Evolutionary conservation across 257 asterid species (phyloP), one percentile per base, ranked within the genome.

Genomic region (Galeopsis tetrahit): DNA sequence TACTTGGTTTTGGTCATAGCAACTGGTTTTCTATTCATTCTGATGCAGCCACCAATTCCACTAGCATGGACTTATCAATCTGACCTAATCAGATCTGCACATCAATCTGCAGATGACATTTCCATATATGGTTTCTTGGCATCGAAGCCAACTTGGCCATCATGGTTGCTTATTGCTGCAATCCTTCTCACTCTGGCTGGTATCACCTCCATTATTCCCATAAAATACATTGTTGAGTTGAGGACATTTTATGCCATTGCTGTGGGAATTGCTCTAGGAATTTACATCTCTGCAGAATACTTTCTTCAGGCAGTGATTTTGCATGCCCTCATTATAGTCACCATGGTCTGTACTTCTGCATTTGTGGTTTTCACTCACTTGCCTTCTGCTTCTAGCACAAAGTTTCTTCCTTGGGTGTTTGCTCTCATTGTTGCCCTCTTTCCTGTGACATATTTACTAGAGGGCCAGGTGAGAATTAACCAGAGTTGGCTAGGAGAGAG

Each of bases 351-450:
- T 73, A 81, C 96, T 57, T 90, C 91, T 3, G 82, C 90, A 55
- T 95, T 95, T 58, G 97, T 92, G 73, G 96, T 95, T 80, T 92
- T 95, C 88, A 88, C 99, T 56, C 98, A 90, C 73, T 81, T 95
- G 77, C 99, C 99, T 57, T 95, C 99, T 31, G 89, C 98, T 73
- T 90, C 94, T 21, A 95, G 99, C 88, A 88, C 99, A 74, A 95
- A 85, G 79, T 71, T 90, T 76, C 89, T 95, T 33, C 98, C 98
- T 11, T 95, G 99, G 99, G 78, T 95, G 78, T 92, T 95, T 80
- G 98, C 99, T 0, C 84, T 95, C 68, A 89, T 92, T 40, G 98
- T 92, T 82, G 99, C 99, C 81, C 96, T 95, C 80, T 92, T 95
- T 57, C 99, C 99, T 0, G 99, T 95, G 71, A 92, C 99, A 10